These are phyloP conservation scores for Lactarius hatsudake DNA, from an alignment of 768 basidiomycete genomes.

Conservation along the genomic window DNA sequence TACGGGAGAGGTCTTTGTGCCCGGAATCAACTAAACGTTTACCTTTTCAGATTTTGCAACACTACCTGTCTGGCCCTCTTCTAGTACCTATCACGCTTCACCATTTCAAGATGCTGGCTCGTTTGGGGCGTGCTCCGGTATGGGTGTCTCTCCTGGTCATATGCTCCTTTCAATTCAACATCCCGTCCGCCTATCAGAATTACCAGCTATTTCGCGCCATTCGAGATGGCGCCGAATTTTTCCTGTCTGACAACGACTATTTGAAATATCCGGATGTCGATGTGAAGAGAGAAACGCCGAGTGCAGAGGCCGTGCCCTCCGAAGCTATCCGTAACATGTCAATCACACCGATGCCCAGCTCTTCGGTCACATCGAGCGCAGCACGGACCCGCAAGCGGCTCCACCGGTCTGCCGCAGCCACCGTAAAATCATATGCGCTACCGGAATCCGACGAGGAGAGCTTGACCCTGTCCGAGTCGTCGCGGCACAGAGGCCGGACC, in stretches of 20 bases:
- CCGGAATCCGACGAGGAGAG: conserved; percentile 72
- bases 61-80: conserved; percentile 27
- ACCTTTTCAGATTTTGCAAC: conserved; percentile 34
- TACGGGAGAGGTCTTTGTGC: conserved; percentile 29
- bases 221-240: conserved; percentile 65
- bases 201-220: conserved; percentile 59
- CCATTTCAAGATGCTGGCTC: conserved; percentile 73
- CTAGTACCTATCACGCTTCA: conserved; percentile 71
- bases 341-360: conserved; percentile 28
- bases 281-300: conserved; percentile 26
- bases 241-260: conserved; percentile 67
- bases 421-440: conserved; percentile 57
- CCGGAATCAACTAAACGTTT: conserved; percentile 48
- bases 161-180: background rate
- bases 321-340: conserved; percentile 14
- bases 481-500: conserved; percentile 38
- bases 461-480: conserved; percentile 36
- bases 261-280: conserved; percentile 33
- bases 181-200: conserved; percentile 38
- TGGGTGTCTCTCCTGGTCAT: conserved; percentile 30
- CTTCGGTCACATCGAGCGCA: conserved; percentile 31
- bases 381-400: conserved; percentile 47
- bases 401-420: conserved; percentile 51
- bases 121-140: conserved; percentile 59
- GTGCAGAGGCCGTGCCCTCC: conserved; percentile 29